Base-by-base conservation (phyloP, 257 asterid genomes). In the Misopates orontium region DNA sequence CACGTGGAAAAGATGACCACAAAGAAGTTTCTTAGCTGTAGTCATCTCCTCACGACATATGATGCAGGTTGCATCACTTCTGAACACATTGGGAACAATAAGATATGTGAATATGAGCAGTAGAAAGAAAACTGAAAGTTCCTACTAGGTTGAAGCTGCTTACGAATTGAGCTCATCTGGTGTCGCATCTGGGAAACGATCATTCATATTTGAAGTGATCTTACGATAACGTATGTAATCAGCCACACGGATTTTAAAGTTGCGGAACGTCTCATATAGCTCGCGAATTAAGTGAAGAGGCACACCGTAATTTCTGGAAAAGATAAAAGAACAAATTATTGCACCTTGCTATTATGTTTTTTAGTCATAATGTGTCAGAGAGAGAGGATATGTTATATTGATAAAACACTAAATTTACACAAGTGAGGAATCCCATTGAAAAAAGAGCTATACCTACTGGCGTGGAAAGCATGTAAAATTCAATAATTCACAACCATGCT, bases 21-120 rank as follows among this genome's bases (percentile, higher is more conserved):
- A 93, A 10, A 86, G 67, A 75, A 93, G 96, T 77, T 83, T 93
- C 75, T 93, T 93, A 16, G 99, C 97, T 4, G 83, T 77, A 58
- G 93, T 84, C 99, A 93, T 93, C 87, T 93, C 99, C 87, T 93
- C 99, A 5, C 97, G 97, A 72, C 97, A 93, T 69, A 93, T 93
- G 62, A 93, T 93, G 80, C 99, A 93, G 66, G 96, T 93, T 22
- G 81, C 88, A 72, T 93, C 99, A 66, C 84, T 79, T 66, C 99
- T 93, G 84, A 76, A 76, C 17, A 64, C 17, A 55, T 62, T 66
- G 14, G 42, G 36, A 28, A 71, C 40, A 32, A 62, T 12, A 56
- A 73, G 31, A 54, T 31, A 44, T 16, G 60, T 24, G 36, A 65
- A 74, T 42, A 17, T 67, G 57, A 66, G 19, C 12, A 61, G 19